A percentile compares a stretch with the other conserved stretches of the same genome.
These are phyloP conservation scores for Aspergillus brasiliensis DNA, from an alignment of 2,329 filamentous ascomycete species.

Conservation along the genomic window DNA sequence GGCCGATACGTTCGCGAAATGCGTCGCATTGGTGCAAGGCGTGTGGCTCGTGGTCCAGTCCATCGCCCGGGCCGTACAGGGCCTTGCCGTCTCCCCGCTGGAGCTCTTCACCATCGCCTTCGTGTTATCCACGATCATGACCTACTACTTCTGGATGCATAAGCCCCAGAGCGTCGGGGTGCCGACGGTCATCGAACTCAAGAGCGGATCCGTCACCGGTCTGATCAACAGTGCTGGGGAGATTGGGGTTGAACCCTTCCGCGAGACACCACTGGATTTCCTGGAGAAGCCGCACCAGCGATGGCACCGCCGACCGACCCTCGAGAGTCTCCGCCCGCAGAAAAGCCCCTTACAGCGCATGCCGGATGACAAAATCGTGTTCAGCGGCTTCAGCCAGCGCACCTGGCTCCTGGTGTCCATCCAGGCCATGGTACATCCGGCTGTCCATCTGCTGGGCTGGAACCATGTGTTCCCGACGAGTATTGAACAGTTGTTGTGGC, in stretches of 20 bases:
- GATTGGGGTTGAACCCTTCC: not conserved
- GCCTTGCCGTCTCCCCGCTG: not conserved
- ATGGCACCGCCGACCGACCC: not conserved
- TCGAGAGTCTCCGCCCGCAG: not conserved
- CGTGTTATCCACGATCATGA: constrained; percentile 3
- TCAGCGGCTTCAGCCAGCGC: not conserved
- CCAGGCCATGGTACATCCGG: constrained; percentile 4
- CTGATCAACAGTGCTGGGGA: not conserved
- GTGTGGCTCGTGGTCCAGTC: constrained; percentile 3
- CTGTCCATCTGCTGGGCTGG: constrained; percentile 3
- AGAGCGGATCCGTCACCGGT: not conserved
- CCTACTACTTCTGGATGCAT: constrained; percentile 8
- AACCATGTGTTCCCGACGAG: constrained; percentile 7
- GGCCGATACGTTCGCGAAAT: constrained; percentile 1
- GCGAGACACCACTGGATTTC: constrained; percentile 1
- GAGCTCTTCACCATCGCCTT: constrained; percentile 6
- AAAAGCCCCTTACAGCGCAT: not conserved
- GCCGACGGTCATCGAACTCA: not conserved
- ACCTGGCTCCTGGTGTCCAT: constrained; percentile 1
- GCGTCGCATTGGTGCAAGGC: constrained; percentile 2
- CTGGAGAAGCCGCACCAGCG: not conserved
- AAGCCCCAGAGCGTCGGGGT: constrained; percentile 8
- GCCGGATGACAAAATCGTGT: constrained; percentile 1
- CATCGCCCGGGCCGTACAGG: not conserved
- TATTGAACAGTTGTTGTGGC: not conserved